Percentiles rank a stretch among this genome's conserved stretches.
phyloP scores from a whole-genome alignment of 2,329 filamentous ascomycete genomes.

The Exophiala mesophila region DNA sequence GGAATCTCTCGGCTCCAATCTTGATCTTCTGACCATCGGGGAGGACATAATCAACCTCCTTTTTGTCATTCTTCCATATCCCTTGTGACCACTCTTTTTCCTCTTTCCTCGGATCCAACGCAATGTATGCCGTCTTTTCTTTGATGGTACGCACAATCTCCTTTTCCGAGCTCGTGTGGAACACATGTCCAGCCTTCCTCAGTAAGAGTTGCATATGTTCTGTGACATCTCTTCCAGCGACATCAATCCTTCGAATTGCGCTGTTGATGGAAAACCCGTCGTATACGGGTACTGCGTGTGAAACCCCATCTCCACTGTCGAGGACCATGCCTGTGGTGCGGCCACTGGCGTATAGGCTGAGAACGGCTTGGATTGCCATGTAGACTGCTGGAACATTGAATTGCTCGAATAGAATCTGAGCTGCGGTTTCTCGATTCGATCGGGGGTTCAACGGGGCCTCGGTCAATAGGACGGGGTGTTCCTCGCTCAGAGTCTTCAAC shows the following conservation, averaged over 20 bases:
- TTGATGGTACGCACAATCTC: conserved; percentile 98
- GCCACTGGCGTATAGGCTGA: conserved; percentile 92
- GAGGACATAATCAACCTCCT: conserved; percentile 78
- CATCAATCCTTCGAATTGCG: conserved; percentile 91
- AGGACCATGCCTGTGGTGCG: conserved; percentile 94
- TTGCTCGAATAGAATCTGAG: conserved; percentile 96
- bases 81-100: conserved; percentile 85
- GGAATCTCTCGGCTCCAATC: conserved; percentile 90
- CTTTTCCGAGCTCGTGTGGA: conserved; percentile 98
- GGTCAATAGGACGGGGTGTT: conserved; percentile 95
- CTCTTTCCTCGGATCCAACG: conserved; percentile 82
- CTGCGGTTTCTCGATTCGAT: conserved; percentile 90
- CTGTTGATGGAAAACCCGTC: conserved; percentile 96
- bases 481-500: conserved; percentile 93
- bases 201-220: conserved; percentile 89
- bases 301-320: conserved; percentile 92
- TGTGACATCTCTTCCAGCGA: conserved; percentile 91
- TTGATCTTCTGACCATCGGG: conserved; percentile 93
- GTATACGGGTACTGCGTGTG: conserved; percentile 94
- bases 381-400: conserved; percentile 97
- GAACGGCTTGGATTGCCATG: conserved; percentile 92
- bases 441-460: conserved; percentile 94
- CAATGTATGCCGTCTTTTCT: conserved; percentile 88
- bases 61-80: conserved; percentile 66
- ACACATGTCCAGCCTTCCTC: conserved; percentile 86